A percentile compares a stretch with the other conserved stretches of the same genome.
Evolutionary conservation across 163 green algal species (phyloP).

Genomic region (Scenedesmus sp.): DNA sequence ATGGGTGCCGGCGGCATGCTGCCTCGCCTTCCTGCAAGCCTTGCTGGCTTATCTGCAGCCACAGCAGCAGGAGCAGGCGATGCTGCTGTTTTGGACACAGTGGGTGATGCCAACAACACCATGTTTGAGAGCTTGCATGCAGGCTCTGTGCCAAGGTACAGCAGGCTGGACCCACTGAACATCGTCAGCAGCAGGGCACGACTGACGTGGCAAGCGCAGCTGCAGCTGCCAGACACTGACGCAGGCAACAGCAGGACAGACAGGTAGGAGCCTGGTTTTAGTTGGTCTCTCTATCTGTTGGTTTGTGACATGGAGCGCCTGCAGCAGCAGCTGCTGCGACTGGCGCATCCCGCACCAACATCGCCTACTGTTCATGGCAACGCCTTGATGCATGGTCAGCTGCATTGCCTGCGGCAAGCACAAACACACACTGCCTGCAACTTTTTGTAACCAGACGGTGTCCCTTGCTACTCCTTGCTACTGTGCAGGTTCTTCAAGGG

Average conservation of each 20-base stretch:
- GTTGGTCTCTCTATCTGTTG: not conserved
- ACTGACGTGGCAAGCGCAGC: not conserved
- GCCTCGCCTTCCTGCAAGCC: not conserved
- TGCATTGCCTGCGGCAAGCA: no score
- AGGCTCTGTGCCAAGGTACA: conserved; percentile 54
- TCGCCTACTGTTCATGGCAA: no score
- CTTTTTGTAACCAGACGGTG: not conserved
- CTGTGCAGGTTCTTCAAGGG: conserved; percentile 58
- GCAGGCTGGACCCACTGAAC: conserved; percentile 57
- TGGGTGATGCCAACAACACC: conserved; percentile 59
- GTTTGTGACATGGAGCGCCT: not conserved
- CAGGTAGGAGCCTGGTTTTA: conserved; percentile 27
- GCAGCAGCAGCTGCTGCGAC: not conserved
- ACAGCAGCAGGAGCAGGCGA: conserved; percentile 28
- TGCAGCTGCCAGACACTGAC: conserved; percentile 16
- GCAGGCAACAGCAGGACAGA: conserved; percentile 21
- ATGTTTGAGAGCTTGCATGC: conserved; percentile 64
- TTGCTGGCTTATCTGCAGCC: not conserved
- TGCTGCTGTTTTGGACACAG: conserved; percentile 58
- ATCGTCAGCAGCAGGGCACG: conserved; percentile 26
- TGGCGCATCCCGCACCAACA: no score
- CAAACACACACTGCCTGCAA: not conserved
- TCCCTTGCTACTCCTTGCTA: not conserved
- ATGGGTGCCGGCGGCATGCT: conserved; percentile 6
- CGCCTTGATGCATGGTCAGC: not conserved